These are phyloP conservation scores for Claviceps africana DNA, from an alignment of 2,329 filamentous ascomycete genomes.

Conservation along the genomic window DNA sequence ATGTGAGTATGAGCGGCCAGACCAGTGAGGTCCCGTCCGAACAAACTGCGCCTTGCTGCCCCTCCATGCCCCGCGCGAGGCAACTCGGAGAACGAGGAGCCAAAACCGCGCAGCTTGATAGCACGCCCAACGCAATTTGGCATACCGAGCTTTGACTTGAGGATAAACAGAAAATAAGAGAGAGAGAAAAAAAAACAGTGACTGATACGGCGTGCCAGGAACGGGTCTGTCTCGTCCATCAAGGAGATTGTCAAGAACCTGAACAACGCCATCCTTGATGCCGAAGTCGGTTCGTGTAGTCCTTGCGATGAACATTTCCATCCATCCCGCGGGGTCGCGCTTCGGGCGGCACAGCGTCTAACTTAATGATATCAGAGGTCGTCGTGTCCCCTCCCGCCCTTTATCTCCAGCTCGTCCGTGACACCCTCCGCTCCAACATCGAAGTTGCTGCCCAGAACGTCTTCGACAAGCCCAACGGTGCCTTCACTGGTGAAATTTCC, in stretches of 20 bases:
- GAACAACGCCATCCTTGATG: slow-evolving; percentile 70
- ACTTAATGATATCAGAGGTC: slow-evolving; percentile 49
- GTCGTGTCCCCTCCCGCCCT: slow-evolving; percentile 83
- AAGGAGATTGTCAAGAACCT: slow-evolving; percentile 81
- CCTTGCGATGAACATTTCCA: slow-evolving; percentile 1
- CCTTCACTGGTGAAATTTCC: slow-evolving; percentile 93
- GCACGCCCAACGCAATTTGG: background rate
- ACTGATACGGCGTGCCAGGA: slow-evolving; percentile 42
- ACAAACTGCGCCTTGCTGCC: slow-evolving; percentile 9
- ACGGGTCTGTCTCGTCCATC: slow-evolving; percentile 81
- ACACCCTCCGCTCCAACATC: slow-evolving; percentile 60
- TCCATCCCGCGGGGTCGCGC: background rate
- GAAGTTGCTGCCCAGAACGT: slow-evolving; percentile 93
- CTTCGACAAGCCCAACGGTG: slow-evolving; percentile 91
- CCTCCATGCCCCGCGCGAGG: slow-evolving; percentile 11
- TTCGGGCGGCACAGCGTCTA: background rate
- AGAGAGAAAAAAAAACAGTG: background rate
- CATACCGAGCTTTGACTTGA: background rate
- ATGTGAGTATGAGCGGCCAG: slow-evolving; percentile 51
- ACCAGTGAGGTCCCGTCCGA: background rate
- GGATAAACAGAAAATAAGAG: too few species aligned
- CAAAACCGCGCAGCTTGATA: slow-evolving; percentile 16
- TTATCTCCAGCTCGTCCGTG: slow-evolving; percentile 78
- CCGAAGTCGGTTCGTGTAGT: slow-evolving; percentile 49
- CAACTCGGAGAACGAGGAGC: slow-evolving; percentile 8